Percentiles rank a stretch among this genome's conserved stretches.
These are phyloP conservation scores for Melocanna baccifera DNA, from an alignment of 176 grass and related monocot genomes.

Conservation along the genomic window DNA sequence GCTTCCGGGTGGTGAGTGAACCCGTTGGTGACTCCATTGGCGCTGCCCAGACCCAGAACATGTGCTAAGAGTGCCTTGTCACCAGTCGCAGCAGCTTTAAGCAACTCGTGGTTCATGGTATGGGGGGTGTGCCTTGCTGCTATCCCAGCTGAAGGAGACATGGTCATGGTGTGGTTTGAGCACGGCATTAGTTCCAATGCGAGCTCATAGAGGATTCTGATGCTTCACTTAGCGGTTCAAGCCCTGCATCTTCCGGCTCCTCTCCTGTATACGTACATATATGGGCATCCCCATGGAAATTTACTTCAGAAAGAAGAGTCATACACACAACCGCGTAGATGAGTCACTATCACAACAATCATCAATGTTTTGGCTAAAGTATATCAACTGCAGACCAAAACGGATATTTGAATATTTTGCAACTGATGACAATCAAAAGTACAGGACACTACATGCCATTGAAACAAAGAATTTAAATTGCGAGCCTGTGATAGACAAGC, in stretches of 20 bases:
- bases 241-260: background rate
- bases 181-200: background rate
- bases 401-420: background rate
- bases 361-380: background rate
- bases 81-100: background rate
- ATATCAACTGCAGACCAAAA: background rate
- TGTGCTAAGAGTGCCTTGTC: constrained; percentile 7
- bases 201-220: background rate
- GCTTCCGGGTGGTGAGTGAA: too few species aligned
- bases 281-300: background rate
- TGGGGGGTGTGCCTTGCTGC: constrained; percentile 15
- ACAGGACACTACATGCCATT: background rate
- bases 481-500: background rate
- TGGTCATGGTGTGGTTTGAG: constrained; percentile 23
- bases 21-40: background rate
- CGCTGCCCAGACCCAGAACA: background rate
- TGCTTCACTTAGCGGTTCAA: background rate
- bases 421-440: background rate
- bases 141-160: constrained; percentile 13
- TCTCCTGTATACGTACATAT: background rate
- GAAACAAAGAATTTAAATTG: background rate
- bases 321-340: constrained; percentile 25
- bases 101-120: constrained; percentile 32
- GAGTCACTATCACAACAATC: background rate
- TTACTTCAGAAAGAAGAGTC: constrained; percentile 4